Base-by-base conservation (phyloP, 2,329 filamentous ascomycete genomes). In the Microascus cirrosus region DNA sequence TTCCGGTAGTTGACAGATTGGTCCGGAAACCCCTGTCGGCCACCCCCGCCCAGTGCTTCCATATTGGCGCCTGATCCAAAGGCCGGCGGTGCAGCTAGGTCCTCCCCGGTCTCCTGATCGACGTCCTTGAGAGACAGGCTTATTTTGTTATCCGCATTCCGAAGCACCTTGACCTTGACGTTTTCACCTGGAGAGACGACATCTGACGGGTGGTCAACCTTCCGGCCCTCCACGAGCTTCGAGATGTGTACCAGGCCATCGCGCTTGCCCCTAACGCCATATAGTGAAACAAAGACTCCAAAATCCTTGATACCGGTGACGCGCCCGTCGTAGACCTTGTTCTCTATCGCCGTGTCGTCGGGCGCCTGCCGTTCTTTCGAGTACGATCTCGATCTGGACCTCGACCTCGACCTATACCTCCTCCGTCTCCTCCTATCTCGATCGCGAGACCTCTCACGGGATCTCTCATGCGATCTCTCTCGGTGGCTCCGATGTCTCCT, bases 91-190 rank as follows among this genome's bases (percentile, higher is more conserved):
- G 86, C 83, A 2, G 25, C 34, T 45, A 96, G 74, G 66, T 99
- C 94, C 66, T 84, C 81, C 6, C 94, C 94, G 2, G 89, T 92
- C 34, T 83, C 80, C 69, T 99, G 94, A 64, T 99, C 93, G 18
- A 96, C 92, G 61, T 96, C 93, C 67, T 96, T 96, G 92, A 99
- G 96, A 0, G 92, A 96, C 6, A 99, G 74, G 0, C 91, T 92
- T 65, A 97, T 86, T 32, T 89, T 82, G 57, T 78, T 83, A 25
- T 56, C 86, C 66, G 97, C 89, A 57, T 96, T 85, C 67, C 89
- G 96, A 65, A 87, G 78, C 25, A 99, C 87, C 70, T 99, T 99
- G 65, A 97, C 90, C 70, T 94, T 95, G 57, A 99, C 90, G 1
- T 83, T 75, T 68, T 97, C 92, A 6, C 88, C 89, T 60, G 83